Evolutionary conservation across 768 basidiomycete genomes (phyloP), one percentile per base, ranked within the genome.

Genomic region (Agaricus subrufescens): DNA sequence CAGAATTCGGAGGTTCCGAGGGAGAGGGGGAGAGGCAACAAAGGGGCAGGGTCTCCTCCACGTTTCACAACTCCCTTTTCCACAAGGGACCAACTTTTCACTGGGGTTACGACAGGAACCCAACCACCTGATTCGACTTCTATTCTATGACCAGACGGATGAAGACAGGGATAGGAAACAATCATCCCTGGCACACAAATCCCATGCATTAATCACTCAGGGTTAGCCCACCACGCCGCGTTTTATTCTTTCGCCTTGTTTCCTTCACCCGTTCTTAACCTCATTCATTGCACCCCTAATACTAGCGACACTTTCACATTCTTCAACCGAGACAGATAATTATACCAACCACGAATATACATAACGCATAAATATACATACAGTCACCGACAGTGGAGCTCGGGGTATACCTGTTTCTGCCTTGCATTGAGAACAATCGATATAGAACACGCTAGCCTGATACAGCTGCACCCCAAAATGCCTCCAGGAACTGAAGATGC

Each of bases 401-500:
- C 31, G 31, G 9, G 9, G 31, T 5, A 31, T 9, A 31, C 31
- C 9, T 8, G 7, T 34, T 34, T 34, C 11, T 34, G 44, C 45
- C 46, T 42, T 55, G 46, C 29, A 30, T 19, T 42, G 40, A 25
- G 40, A 38, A 37, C 30, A 34, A 37, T 46, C 37, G 19, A 37
- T 34, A 14, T 26, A 23, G 37, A 46, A 53, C 26, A 31, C 40
- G 29, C 40, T 56, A 44, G 27, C 40, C 23, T n/a, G 38, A 27
- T 12, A 11, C 2, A 40, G 23, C 37, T 39, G 29, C 23, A 56
- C 46, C 54, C 54, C 47, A 39, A 47, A 55, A 56, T 30, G 47
- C 47, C 45, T 52, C 46, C 31, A 43, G 54, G 43, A 56, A 47
- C 53, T 30, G 46, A 47, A 43, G 26, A 30, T 29, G 42, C 15